A percentile compares a stretch with the other conserved stretches of the same genome.
Evolutionary conservation across 441 rosid genomes (phyloP).

Genomic region (Viola pubescens): DNA sequence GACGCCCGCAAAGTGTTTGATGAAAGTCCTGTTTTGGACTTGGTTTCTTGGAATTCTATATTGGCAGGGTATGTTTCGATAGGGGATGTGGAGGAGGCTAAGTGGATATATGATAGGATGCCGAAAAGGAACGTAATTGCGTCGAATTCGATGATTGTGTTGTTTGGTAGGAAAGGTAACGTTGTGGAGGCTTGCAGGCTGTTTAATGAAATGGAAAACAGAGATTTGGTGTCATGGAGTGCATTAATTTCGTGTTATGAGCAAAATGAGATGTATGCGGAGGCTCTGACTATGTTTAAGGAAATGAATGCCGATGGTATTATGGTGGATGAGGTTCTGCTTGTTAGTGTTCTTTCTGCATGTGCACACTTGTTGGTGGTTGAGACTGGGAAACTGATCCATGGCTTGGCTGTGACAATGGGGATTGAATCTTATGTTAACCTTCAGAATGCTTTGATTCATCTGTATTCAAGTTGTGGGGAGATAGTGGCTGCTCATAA

Average conservation of each 20-base stretch:
- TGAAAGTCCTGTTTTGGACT: constrained; percentile 39
- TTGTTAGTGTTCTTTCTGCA: constrained; percentile 39
- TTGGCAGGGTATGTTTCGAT: constrained; percentile 39
- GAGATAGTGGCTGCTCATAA: constrained; percentile 34
- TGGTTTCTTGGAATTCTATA: constrained; percentile 57
- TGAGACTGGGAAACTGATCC: constrained; percentile 29
- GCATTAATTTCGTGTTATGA: constrained; percentile 52
- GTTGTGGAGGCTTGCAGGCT: constrained; percentile 35
- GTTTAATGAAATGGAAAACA: constrained; percentile 36
- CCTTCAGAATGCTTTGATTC: constrained; percentile 56
- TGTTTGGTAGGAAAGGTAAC: constrained; percentile 34
- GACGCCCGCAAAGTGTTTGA: constrained; percentile 41
- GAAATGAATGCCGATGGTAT: constrained; percentile 32
- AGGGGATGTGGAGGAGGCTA: constrained; percentile 40
- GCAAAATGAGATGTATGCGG: constrained; percentile 36
- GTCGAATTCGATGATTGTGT: constrained; percentile 52
- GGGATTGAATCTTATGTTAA: constrained; percentile 41
- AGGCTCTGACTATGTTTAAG: constrained; percentile 36
- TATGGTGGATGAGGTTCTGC: constrained; percentile 44
- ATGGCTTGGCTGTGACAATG: constrained; percentile 30
- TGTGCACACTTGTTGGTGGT: constrained; percentile 29
- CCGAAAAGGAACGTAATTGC: constrained; percentile 40
- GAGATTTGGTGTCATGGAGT: constrained; percentile 57
- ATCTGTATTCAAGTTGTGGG: constrained; percentile 44
- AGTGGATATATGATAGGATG: constrained; percentile 34